Percentiles rank a stretch among this genome's conserved stretches.
Evolutionary conservation across 306 rosid genomes (phyloP).

Genomic region (Argentina anserina): DNA sequence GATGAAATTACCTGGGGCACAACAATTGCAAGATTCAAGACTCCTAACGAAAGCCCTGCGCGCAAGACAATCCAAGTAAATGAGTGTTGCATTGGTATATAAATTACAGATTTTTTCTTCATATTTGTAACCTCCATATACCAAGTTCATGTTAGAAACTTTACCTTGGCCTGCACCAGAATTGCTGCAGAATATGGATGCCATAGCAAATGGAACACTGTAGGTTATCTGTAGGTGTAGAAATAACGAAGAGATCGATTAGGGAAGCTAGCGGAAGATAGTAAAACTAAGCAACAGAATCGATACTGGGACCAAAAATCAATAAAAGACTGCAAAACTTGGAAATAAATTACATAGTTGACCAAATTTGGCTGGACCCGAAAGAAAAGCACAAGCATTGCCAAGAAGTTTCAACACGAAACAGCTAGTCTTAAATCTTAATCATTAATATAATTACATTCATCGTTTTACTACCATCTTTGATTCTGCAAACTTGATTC

Average conservation of each 20-base stretch:
- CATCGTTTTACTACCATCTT: not conserved
- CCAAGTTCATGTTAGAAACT: not conserved
- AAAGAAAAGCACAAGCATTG: not conserved
- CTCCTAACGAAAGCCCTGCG: conserved; percentile 81
- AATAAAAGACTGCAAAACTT: not conserved
- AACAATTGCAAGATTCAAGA: conserved; percentile 68
- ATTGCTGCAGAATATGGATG: conserved; percentile 65
- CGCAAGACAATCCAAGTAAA: not conserved
- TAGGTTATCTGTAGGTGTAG: conserved; percentile 52
- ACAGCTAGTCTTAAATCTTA: not conserved
- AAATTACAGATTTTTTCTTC: not conserved
- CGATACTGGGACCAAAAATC: not conserved
- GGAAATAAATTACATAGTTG: not conserved
- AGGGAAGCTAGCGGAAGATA: not conserved
- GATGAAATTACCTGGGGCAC: conserved; percentile 54
- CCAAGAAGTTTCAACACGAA: not conserved
- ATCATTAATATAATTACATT: not conserved
- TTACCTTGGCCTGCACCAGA: conserved; percentile 95
- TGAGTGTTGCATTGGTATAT: too few relatives aligned
- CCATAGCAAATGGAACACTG: conserved; percentile 87
- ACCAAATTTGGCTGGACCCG: not conserved
- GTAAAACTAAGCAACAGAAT: not conserved
- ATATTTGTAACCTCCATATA: not conserved
- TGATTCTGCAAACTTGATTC: not conserved
- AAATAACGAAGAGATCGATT: not conserved